Evolutionary conservation across 2,329 filamentous ascomycete genomes (phyloP), one percentile per base, ranked within the genome.

Genomic region (Decorospora gaudefroyi): DNA sequence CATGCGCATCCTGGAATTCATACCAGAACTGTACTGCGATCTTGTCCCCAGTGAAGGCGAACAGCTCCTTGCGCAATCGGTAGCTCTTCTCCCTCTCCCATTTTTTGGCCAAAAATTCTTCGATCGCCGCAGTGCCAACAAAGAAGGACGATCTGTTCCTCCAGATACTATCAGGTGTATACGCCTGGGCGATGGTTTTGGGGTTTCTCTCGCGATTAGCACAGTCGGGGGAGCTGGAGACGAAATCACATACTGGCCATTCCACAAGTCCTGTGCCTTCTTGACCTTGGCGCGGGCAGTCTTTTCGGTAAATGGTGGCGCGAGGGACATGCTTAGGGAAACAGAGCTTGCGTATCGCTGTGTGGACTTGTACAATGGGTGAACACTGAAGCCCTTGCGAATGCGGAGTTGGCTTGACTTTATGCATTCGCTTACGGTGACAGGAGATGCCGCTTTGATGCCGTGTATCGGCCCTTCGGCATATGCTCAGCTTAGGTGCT

Each of bases 1-100:
- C 85, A 1, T 76, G 58, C 6, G 72, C 71, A 60, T 92, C 87
- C 52, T 83, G 79, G 72, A 83, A 91, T 69, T 95, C 86, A 61
- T 92, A 95, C 89, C 89, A 95, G 68, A 93, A 95, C 64, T 95
- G 88, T 15, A 95, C 90, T 1, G 89, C 89, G 53, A 91, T 92
- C 70, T 82, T 86, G 69, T 92, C 76, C 25, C 84, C 84, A 0
- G 73, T 77, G 61, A 90, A 93, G 1, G 87, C 78, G 69, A 95
- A 95, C 1, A 95, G 74, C 65, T 95, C 90, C 68, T 95, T 95
- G 40, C 89, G 80, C 41, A 95, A 76, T 0, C 79, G 78, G 61
- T 95, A 95, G 11, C 77, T 82, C 29, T 80, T 74, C 67, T 95
- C 90, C 13, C 76, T 80, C 29, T 77, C 71, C 89, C 88, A 95